Evolutionary conservation across 2,329 filamentous ascomycete species (phyloP).

Genomic region (Rhinocladiella mackenziei): DNA sequence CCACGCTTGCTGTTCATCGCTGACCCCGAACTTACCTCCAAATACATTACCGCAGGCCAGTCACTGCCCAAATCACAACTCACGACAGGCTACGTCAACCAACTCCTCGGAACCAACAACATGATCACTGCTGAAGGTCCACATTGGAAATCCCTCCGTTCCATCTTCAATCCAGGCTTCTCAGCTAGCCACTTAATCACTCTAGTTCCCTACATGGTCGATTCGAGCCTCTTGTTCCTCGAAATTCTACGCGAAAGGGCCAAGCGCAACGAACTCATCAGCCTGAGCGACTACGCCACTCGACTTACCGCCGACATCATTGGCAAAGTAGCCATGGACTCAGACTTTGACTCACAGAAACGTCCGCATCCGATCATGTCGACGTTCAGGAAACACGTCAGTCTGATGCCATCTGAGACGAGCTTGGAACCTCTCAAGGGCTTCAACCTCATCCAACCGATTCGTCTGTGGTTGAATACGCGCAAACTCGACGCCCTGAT

Average conservation of each 20-base stretch:
- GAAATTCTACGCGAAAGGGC: slow-evolving; percentile 28
- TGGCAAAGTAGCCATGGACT: slow-evolving; percentile 29
- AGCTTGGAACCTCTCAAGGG: slow-evolving; percentile 13
- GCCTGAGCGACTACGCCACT: slow-evolving; percentile 30
- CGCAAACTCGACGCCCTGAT: slow-evolving; percentile 24
- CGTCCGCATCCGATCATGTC: slow-evolving; percentile 26
- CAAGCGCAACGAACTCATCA: slow-evolving; percentile 26
- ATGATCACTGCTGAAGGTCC: slow-evolving; percentile 29
- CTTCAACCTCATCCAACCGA: slow-evolving; percentile 11
- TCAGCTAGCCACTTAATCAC: slow-evolving; percentile 31
- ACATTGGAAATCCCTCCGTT: slow-evolving; percentile 33
- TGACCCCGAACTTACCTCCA: slow-evolving; percentile 24
- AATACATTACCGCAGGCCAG: slow-evolving; percentile 25
- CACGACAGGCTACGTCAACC: slow-evolving; percentile 16
- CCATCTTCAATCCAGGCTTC: slow-evolving; percentile 36
- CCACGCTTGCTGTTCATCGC: slow-evolving; percentile 25
- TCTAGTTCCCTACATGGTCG: slow-evolving; percentile 31
- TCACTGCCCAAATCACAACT: slow-evolving; percentile 27
- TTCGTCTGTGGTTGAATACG: slow-evolving; percentile 23
- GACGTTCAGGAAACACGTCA: slow-evolving; percentile 28
- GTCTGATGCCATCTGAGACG: slow-evolving; percentile 19
- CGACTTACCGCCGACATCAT: slow-evolving; percentile 36
- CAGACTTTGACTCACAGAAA: slow-evolving; percentile 29
- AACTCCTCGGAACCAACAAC: slow-evolving; percentile 25
- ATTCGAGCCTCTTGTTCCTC: slow-evolving; percentile 30